These are phyloP conservation scores for Physcomitrium patens DNA, from an alignment of 225 moss, liverwort and hornwort genomes.

Conservation along the genomic window DNA sequence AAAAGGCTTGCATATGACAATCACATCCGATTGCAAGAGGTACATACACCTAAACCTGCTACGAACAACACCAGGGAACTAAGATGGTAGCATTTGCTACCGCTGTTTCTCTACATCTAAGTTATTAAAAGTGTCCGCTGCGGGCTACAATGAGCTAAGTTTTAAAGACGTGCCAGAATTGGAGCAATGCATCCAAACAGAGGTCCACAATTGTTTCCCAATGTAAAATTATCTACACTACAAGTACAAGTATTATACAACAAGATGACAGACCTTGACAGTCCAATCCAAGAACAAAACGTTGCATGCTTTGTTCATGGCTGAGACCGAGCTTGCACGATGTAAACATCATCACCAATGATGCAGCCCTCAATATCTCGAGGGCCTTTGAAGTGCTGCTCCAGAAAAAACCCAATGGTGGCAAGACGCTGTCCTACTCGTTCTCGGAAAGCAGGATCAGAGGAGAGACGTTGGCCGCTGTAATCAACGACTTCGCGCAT, in stretches of 20 bases:
- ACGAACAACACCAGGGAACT: neutral
- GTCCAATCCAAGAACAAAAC: neutral
- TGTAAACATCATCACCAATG: constrained; percentile 46
- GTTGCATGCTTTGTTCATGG: constrained; percentile 30
- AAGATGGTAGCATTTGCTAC: constrained; percentile 14
- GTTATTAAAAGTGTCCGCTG: neutral
- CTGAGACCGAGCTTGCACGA: constrained; percentile 61
- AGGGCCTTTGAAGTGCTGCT: constrained; percentile 47
- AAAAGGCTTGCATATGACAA: neutral
- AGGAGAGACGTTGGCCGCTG: constrained; percentile 48
- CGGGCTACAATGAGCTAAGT: neutral
- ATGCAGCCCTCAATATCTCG: constrained; percentile 62
- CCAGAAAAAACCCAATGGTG: constrained; percentile 49
- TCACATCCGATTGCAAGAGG: neutral
- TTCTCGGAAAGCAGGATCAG: constrained; percentile 33
- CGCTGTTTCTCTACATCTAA: neutral
- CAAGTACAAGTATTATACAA: constrained; percentile 26
- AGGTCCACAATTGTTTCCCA: constrained; percentile 5
- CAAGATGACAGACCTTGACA: neutral
- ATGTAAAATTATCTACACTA: constrained; percentile 21
- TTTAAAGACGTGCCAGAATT: neutral
- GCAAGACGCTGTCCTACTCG: constrained; percentile 51
- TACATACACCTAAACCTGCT: neutral
- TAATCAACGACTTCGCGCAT: constrained; percentile 52
- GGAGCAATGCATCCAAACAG: neutral